Evolutionary conservation across 805 yeast genomes (phyloP).

Genomic region (Torulaspora delbrueckii): DNA sequence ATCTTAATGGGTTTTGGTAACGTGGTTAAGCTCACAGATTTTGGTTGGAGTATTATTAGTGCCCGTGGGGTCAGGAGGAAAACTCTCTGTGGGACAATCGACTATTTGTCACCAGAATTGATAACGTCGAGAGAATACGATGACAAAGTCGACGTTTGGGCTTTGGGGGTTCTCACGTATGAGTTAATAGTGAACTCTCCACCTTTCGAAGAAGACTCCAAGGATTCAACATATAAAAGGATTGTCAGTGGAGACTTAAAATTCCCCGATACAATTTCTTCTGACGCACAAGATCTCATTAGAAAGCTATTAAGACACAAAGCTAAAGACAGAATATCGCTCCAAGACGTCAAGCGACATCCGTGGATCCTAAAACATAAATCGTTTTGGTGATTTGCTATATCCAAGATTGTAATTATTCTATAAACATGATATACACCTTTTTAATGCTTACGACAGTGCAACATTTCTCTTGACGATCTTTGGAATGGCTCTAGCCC

Average conservation of each 20-base stretch:
- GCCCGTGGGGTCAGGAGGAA: conserved; percentile 55
- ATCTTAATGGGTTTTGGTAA: conserved; percentile 73
- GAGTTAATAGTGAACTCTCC: conserved; percentile 86
- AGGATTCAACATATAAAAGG: conserved; percentile 71
- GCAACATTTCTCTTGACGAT: conserved; percentile 51
- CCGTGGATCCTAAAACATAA: conserved; percentile 77
- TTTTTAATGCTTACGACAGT: conserved; percentile 23
- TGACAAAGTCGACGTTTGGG: conserved; percentile 82
- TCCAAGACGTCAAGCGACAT: conserved; percentile 62
- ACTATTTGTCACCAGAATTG: conserved; percentile 94
- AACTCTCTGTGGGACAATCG: conserved; percentile 93
- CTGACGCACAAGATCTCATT: conserved; percentile 76
- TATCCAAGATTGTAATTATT: background rate
- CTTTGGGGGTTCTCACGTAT: conserved; percentile 79
- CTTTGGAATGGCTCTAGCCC: conserved; percentile 77
- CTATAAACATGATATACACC: conserved; percentile 5
- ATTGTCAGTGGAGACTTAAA: conserved; percentile 72
- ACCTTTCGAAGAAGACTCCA: conserved; percentile 82
- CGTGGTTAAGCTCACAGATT: conserved; percentile 79
- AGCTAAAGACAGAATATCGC: conserved; percentile 59
- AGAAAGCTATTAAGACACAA: conserved; percentile 56
- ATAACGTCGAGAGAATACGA: conserved; percentile 79
- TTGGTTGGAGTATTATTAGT: conserved; percentile 86
- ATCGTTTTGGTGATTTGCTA: conserved; percentile 50
- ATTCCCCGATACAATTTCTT: conserved; percentile 64